Base-by-base conservation (phyloP, 2,329 filamentous ascomycete genomes). In the Clathrospora elynae region DNA sequence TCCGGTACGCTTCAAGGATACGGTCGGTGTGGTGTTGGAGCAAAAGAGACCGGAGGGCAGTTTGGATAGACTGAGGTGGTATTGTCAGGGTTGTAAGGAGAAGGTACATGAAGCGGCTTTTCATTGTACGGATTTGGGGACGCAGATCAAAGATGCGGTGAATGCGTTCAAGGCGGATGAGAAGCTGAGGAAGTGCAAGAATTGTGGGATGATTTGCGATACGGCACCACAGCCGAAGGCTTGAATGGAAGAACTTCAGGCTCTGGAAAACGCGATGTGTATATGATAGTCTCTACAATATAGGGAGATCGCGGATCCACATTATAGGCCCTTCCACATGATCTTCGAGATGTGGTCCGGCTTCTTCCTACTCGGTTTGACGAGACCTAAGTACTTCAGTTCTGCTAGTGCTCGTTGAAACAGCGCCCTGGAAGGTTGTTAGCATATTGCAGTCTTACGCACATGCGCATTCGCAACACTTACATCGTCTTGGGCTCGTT, bases 1-100 rank as follows among this genome's bases (percentile, higher is more conserved):
- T 71, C 92, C 93, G 0, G 89, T 97, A 22, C 84, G 92, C 45
- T 97, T 96, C 73, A 87, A 87, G 63, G 78, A 95, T 73, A 96
- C 92, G 0, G 90, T 97, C n/a, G 92, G 92, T 20, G 78, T 97
- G 35, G 92, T 97, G 22, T 77, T 97, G 45, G 92, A 97, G 77
- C 89, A 95, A 77, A 82, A 82, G 26, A 78, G 93, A 8, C 88
- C 88, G 0, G 73, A 78, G 25, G 82, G 72, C 4, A 84, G 82
- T 18, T 54, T 91, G 43, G 92, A 97, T 76, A 79, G 80, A 42
- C 80, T 97, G 81, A 78, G 90, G 52, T 97, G 91, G 92, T 97
- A 97, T 74, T 97, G 93, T 73, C 74, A 78, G 57, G 70, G 66
- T 10, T 95, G 90, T 67, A 73, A 76, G 10, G 77, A 79, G 42